A percentile compares a stretch with the other conserved stretches of the same genome.
Evolutionary conservation across 495 filamentous ascomycete species (phyloP).

Genomic region (Penicillium angulare): DNA sequence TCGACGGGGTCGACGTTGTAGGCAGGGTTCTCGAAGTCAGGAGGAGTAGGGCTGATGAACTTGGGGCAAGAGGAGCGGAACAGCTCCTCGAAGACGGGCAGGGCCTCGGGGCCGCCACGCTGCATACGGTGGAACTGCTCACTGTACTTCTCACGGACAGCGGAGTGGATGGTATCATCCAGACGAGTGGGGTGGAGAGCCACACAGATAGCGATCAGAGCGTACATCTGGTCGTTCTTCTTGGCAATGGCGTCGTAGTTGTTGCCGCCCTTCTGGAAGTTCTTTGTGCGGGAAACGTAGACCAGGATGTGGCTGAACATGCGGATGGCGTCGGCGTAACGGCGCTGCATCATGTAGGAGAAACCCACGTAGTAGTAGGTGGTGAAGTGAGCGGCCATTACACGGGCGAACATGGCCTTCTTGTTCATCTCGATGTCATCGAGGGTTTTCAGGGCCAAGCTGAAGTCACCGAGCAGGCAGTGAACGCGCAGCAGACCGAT

Average conservation of each 20-base stretch:
- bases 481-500: conserved; percentile 96
- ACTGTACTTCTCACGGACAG: conserved; percentile 96
- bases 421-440: conserved; percentile 99
- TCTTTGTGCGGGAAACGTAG: conserved; percentile 98
- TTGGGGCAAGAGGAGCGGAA: conserved; percentile 96
- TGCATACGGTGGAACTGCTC: conserved; percentile 95
- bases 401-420: conserved; percentile 99
- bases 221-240: conserved; percentile 99
- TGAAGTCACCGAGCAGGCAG: conserved; percentile 96
- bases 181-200: conserved; percentile 94
- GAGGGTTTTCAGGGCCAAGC: conserved; percentile 94
- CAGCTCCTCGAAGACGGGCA: conserved; percentile 95
- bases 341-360: conserved; percentile 99
- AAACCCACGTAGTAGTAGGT: conserved; percentile 99
- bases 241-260: conserved; percentile 98
- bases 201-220: conserved; percentile 96
- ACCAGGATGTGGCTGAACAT: conserved; percentile 99
- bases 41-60: conserved; percentile 96
- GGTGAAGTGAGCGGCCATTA: conserved; percentile 99
- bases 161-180: conserved; percentile 98
- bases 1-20: conserved; percentile 95
- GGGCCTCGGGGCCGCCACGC: conserved; percentile 88
- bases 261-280: conserved; percentile 95
- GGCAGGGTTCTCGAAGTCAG: conserved; percentile 93
- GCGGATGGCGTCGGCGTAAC: conserved; percentile 97